Evolutionary conservation across 2,329 filamentous ascomycete genomes (phyloP).

Genomic region (Penicillium rolfsii): DNA sequence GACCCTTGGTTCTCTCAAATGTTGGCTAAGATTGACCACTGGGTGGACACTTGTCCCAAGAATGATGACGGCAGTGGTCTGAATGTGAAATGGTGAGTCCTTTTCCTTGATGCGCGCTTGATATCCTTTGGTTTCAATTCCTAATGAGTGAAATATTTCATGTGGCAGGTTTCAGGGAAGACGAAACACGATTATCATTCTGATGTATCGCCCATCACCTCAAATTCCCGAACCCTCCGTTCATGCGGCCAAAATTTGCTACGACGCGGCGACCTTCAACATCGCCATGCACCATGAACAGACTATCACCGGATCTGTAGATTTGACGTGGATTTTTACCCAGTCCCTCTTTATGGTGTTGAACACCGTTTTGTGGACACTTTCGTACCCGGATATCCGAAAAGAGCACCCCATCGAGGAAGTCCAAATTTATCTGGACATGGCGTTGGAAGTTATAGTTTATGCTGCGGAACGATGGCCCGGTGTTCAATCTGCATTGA

Average conservation of each 20-base stretch:
- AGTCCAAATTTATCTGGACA: slow-evolving; percentile 72
- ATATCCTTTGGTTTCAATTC: neutral
- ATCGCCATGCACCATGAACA: slow-evolving; percentile 80
- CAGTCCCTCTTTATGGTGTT: slow-evolving; percentile 87
- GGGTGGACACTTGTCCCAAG: slow-evolving; percentile 76
- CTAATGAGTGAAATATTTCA: slow-evolving; percentile 8
- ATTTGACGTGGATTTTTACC: slow-evolving; percentile 93
- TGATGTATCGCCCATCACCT: slow-evolving; percentile 86
- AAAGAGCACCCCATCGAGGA: slow-evolving; percentile 71
- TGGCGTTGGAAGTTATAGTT: slow-evolving; percentile 76
- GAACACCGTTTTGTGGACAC: slow-evolving; percentile 87
- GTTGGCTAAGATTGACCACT: slow-evolving; percentile 74
- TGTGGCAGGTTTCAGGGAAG: slow-evolving; percentile 61
- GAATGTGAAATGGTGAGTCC: slow-evolving; percentile 76
- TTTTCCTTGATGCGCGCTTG: neutral
- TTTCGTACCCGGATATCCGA: slow-evolving; percentile 84
- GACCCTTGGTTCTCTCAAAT: slow-evolving; percentile 88
- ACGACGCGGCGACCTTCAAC: slow-evolving; percentile 78
- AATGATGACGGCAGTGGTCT: slow-evolving; percentile 70
- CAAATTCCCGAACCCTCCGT: slow-evolving; percentile 85
- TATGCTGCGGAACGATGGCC: slow-evolving; percentile 88
- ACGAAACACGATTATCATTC: slow-evolving; percentile 86
- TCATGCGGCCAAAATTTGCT: slow-evolving; percentile 78
- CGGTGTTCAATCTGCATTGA: slow-evolving; percentile 78
- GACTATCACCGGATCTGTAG: slow-evolving; percentile 73